A percentile compares a stretch with the other conserved stretches of the same genome.
These are phyloP conservation scores for Yamadazyma nakazawae DNA, from an alignment of 805 yeast genomes.

Conservation along the genomic window DNA sequence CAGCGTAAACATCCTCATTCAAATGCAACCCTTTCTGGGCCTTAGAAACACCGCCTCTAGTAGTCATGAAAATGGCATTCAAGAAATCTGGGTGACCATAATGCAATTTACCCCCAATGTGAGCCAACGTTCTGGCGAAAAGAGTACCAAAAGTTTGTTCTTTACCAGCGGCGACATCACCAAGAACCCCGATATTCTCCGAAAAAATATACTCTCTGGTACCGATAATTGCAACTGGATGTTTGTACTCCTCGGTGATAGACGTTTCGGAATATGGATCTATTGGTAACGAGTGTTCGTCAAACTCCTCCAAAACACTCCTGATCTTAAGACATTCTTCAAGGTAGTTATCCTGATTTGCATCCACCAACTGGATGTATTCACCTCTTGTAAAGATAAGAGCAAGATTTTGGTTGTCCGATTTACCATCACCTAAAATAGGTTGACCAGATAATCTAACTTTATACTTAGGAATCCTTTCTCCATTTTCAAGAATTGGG, in stretches of 20 bases:
- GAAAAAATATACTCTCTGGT: constrained; percentile 86
- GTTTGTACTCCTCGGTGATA: constrained; percentile 15
- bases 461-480: constrained; percentile 48
- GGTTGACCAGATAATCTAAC: constrained; percentile 81
- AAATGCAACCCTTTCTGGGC: constrained; percentile 84
- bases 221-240: constrained; percentile 81
- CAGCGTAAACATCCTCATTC: constrained; percentile 87
- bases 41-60: constrained; percentile 85
- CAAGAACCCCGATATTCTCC: constrained; percentile 79
- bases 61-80: constrained; percentile 71
- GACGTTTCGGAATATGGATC: constrained; percentile 23
- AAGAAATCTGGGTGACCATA: constrained; percentile 89
- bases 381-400: constrained; percentile 81
- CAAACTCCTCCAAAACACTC: constrained; percentile 79
- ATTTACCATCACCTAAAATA: constrained; percentile 83
- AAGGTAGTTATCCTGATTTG: constrained; percentile 81
- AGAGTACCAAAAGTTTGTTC: constrained; percentile 87
- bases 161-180: constrained; percentile 89
- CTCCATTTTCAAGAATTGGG: constrained; percentile 55
- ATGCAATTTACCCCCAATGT: constrained; percentile 82
- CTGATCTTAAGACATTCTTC: constrained; percentile 84
- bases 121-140: constrained; percentile 79
- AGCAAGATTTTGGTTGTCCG: constrained; percentile 83
- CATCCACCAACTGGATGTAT: constrained; percentile 79
- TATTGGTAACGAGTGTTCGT: constrained; percentile 56